Base-by-base conservation (phyloP, 164 flowering plant genomes). In the Warburgia ugandensis region DNA sequence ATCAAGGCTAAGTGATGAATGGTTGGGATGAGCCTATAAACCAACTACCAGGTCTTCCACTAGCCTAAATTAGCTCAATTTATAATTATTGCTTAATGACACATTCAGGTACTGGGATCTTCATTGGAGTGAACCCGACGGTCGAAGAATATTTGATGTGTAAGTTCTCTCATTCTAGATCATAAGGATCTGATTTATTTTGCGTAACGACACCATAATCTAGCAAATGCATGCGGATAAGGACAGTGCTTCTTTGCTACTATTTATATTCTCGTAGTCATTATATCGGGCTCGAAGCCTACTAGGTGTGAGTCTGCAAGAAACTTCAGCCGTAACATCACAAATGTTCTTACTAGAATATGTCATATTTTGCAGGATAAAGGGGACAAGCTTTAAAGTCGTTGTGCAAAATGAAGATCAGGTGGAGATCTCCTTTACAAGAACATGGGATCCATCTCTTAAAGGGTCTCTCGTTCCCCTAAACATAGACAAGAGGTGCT, bases 401-500 rank as follows among this genome's bases (percentile, higher is more conserved):
- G 56, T 92, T 33, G 58, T 59, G 40, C 71, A 83, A 54, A 73
- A 70, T 46, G 86, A 80, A 29, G 77, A 85, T 6, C 90, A 76
- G 36, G 83, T 92, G 29, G 98, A 92, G 68, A 48, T 92, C 17
- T 92, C 98, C 29, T 92, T 92, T 60, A 62, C 66, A 52, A 77
- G 82, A 65, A 65, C 66, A 52, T 91, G 96, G 96, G 77, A 83
- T 67, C 40, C 77, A 17, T 75, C 90, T 3, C 78, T 68, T 9
- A 60, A 68, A 56, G 86, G 86, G 54, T 70, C 71, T 59, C 29
- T 62, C 20, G 70, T 69, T 42, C 98, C 98, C 2, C 36, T 92
- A 26, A 87, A 81, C 45, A 88, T 92, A 28, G 98, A 92, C 62
- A 81, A 78, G 63, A 85, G 98, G 98, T 88, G 42, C 9, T 20